These are phyloP conservation scores for Allium cepa DNA, from an alignment of 106 monocot genomes.

Conservation along the genomic window DNA sequence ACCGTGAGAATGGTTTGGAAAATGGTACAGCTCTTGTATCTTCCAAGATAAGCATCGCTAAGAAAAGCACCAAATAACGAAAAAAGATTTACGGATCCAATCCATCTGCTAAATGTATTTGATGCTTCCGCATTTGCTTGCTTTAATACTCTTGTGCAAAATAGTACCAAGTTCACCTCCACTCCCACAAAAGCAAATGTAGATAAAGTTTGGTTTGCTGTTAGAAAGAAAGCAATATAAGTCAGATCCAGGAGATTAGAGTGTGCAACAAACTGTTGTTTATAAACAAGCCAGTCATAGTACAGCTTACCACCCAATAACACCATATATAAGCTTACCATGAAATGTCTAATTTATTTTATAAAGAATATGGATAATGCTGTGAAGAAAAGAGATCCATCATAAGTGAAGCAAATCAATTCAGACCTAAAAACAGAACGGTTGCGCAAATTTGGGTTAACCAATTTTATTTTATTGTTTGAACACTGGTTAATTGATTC, in stretches of 20 bases:
- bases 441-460: too few relatives aligned
- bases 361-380: neutral
- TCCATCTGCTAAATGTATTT: conserved; percentile 22
- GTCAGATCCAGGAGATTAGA: neutral
- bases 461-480: too few relatives aligned
- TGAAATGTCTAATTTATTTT: neutral
- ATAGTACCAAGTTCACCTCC: conserved; percentile 21
- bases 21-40: conserved; percentile 10
- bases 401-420: too few relatives aligned
- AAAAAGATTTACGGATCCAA: conserved; percentile 15
- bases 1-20: conserved; percentile 10
- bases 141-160: conserved; percentile 16
- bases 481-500: too few relatives aligned
- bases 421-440: too few relatives aligned
- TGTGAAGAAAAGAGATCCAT: neutral
- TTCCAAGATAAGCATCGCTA: conserved; percentile 18
- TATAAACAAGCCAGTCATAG: neutral
- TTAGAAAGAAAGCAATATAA: neutral
- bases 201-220: conserved; percentile 13
- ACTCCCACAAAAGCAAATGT: conserved; percentile 18
- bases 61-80: conserved; percentile 15
- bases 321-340: neutral
- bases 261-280: neutral
- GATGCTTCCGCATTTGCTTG: conserved; percentile 21
- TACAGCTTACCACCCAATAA: neutral